phyloP scores from a whole-genome alignment of 1,284 basidiomycete species.

The Cryptococcus sp. region DNA sequence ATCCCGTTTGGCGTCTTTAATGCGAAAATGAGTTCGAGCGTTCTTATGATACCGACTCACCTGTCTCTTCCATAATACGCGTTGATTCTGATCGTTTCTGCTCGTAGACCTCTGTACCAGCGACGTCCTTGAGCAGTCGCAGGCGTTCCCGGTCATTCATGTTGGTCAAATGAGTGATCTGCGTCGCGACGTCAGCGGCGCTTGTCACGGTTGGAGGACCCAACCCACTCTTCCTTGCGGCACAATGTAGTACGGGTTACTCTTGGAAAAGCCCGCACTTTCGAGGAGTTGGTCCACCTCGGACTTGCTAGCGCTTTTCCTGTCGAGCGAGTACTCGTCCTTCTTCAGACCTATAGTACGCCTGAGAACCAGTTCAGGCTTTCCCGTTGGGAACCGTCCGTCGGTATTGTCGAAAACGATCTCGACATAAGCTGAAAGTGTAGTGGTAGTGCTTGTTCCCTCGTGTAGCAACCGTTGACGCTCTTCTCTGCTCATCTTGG shows the following conservation, averaged over 20 bases:
- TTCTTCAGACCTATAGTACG: constrained; percentile 97
- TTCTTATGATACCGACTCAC: constrained; percentile 25
- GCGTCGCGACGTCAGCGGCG: constrained; percentile 8
- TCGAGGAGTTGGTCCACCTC: constrained; percentile 96
- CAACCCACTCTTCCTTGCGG: constrained; percentile 86
- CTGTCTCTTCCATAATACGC: constrained; percentile 95
- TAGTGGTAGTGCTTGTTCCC: constrained; percentile 82
- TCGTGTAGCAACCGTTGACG: constrained; percentile 90
- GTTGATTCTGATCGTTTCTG: constrained; percentile 88
- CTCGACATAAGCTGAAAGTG: constrained; percentile 87
- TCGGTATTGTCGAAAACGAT: constrained; percentile 82
- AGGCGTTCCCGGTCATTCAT: constrained; percentile 95
- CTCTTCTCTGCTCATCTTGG: constrained; percentile 91
- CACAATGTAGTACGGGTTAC: constrained; percentile 98
- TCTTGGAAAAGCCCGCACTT: constrained; percentile 93
- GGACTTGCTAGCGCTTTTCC: constrained; percentile 86
- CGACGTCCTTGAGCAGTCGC: constrained; percentile 93
- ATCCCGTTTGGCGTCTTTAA: constrained; percentile 75
- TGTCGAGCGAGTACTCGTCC: constrained; percentile 96
- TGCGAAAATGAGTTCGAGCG: constrained; percentile 1
- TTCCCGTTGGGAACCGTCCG: constrained; percentile 85
- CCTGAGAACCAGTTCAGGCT: constrained; percentile 79
- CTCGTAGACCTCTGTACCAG: constrained; percentile 97
- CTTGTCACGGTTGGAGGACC: neutral
- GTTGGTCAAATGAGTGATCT: constrained; percentile 96